Base-by-base conservation (phyloP, 2,329 filamentous ascomycete species). In the Pseudogymnoascus sp. region DNA sequence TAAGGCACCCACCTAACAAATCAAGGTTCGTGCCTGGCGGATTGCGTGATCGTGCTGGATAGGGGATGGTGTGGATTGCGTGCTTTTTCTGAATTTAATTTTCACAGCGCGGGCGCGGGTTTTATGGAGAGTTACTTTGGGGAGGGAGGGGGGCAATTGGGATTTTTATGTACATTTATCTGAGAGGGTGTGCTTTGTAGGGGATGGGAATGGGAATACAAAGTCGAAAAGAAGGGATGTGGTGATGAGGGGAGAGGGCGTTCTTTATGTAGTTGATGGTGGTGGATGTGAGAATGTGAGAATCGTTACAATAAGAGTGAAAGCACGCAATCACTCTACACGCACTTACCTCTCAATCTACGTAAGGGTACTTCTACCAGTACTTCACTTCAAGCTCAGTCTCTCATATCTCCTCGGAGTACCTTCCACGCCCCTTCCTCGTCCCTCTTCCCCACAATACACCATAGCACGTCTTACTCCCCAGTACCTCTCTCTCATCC, bases 11-110 rank as follows among this genome's bases (percentile, higher is more conserved):
- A 53, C 1, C 46, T 4, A 31, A 14, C 46, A 53, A 53, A 53
- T 53, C 46, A 53, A 53, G 46, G 44, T 53, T 53, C 23, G 44
- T 53, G 44, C 44, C 44, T 53, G 44, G 46, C 46, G 46, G 46
- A 53, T 53, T 28, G 23, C 46, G 46, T 28, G 23, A 53, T 53
- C 46, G 46, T 1, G 25, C 46, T 31, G 23, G 25, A 53, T 53
- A 8, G 14, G 46, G 46, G 25, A 53, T 53, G 46, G 46, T 53
- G 46, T 2, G 46, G 46, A 53, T 53, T 53, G 46, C 46, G 46
- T 53, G 46, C 46, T 53, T 53, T 53, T 53, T 14, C 46, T 31
- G 23, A 53, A 53, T 53, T 53, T 31, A 46, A 16, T 53, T 53
- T 53, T 53, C 23, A 31, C n/a, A 5, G 3, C 8, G 21, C 28